A percentile compares a stretch with the other conserved stretches of the same genome.
Evolutionary conservation across 768 basidiomycete genomes (phyloP).

Genomic region (Flagelloscypha sp.): DNA sequence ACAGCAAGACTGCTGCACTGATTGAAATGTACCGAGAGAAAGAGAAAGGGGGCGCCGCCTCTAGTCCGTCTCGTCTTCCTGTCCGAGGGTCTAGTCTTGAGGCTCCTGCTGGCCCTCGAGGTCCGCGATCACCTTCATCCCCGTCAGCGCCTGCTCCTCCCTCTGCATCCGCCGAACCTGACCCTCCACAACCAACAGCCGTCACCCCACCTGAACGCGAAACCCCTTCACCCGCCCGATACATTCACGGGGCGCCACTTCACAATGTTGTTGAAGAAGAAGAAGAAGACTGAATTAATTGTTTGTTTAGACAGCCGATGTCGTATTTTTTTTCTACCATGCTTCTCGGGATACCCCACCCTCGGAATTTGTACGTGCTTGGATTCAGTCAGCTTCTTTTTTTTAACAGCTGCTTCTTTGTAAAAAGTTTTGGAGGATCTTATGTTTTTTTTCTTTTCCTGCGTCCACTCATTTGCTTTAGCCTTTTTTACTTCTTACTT

Average conservation of each 20-base stretch:
- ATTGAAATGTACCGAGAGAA: conserved; percentile 83
- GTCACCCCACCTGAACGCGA: conserved; percentile 14
- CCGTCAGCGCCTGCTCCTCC: conserved; percentile 24
- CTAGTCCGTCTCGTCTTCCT: conserved; percentile 23
- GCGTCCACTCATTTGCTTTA: no score
- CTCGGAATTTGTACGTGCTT: no score
- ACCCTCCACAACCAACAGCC: conserved; percentile 13
- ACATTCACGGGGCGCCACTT: conserved; percentile 77
- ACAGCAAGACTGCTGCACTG: conserved; percentile 65
- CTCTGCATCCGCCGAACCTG: conserved; percentile 27
- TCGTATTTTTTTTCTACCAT: no score
- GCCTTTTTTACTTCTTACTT: no score
- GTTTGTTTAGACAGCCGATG: no score
- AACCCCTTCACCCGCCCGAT: conserved; percentile 44
- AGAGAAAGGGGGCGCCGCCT: conserved; percentile 35
- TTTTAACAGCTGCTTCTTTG: no score
- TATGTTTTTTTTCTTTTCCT: no score
- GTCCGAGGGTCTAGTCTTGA: conserved; percentile 24
- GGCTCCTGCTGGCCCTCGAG: conserved; percentile 13
- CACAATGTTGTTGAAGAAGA: conserved; percentile 83
- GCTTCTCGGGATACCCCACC: no score
- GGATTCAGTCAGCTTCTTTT: no score
- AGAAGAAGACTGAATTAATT: conserved; percentile 46
- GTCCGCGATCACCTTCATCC: conserved; percentile 15
- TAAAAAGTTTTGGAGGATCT: no score